A percentile compares a stretch with the other conserved stretches of the same genome.
phyloP scores from a whole-genome alignment of 768 basidiomycete species.

The Amanita pseudoporphyria region DNA sequence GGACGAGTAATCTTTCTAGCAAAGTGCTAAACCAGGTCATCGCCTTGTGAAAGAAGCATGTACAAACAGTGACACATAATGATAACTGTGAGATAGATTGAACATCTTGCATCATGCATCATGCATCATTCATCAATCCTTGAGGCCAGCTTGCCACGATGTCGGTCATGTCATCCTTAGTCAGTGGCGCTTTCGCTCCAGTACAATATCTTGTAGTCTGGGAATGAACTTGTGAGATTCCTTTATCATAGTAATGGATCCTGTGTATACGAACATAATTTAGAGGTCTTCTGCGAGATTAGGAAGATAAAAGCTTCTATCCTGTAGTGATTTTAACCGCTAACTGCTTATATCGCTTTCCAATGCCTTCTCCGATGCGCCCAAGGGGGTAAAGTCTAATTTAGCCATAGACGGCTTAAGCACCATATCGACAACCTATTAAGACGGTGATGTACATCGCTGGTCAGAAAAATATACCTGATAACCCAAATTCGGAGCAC shows the following conservation, averaged over 20 bases:
- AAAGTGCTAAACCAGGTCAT: no score
- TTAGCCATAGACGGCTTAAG: conserved; percentile 16
- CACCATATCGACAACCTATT: conserved; percentile 17
- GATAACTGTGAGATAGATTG: no score
- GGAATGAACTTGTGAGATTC: conserved; percentile 41
- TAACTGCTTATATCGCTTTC: conserved; percentile 5
- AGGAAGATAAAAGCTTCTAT: conserved; percentile 41
- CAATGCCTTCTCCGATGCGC: neutral
- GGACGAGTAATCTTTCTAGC: neutral
- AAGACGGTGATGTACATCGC: conserved; percentile 26
- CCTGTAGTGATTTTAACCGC: conserved; percentile 25
- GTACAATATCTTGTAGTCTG: conserved; percentile 36
- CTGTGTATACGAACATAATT: conserved; percentile 66
- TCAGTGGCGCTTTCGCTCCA: conserved; percentile 60
- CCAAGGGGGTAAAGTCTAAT: conserved; percentile 13
- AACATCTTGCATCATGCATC: no score
- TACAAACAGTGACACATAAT: no score
- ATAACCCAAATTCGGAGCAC: conserved; percentile 52
- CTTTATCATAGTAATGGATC: conserved; percentile 44
- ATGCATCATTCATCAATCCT: no score
- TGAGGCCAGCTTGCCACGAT: conserved; percentile 39
- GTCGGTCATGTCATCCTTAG: conserved; percentile 42
- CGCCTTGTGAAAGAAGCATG: no score
- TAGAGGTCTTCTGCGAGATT: conserved; percentile 51
- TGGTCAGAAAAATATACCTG: conserved; percentile 56